A percentile compares a stretch with the other conserved stretches of the same genome.
These are phyloP conservation scores for Rhododendron griersonianum DNA, from an alignment of 148 eudicot species.

Conservation along the genomic window DNA sequence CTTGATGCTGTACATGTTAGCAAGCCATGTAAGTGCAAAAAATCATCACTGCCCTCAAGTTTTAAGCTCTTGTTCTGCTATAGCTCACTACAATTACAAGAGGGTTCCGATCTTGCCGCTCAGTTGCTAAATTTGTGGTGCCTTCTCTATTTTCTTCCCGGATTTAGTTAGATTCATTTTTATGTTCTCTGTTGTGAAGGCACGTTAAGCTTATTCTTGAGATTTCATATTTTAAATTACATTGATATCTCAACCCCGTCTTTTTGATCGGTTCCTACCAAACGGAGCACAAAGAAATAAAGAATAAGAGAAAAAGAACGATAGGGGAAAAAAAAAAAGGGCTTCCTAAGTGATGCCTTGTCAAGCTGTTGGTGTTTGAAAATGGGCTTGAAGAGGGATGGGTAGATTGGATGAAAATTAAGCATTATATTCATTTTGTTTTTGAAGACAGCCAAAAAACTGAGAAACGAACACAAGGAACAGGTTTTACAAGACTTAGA, in stretches of 20 bases:
- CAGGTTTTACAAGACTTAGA: too few relatives aligned
- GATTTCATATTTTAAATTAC: background rate
- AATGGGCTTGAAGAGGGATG: background rate
- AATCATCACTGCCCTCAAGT: background rate
- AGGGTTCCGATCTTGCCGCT: background rate
- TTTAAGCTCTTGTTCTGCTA: background rate
- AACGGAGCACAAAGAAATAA: background rate
- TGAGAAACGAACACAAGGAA: background rate
- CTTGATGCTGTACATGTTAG: conserved; percentile 59
- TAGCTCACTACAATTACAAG: background rate
- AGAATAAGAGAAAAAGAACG: background rate
- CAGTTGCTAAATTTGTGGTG: background rate
- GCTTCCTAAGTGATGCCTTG: background rate
- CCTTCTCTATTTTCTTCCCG: background rate
- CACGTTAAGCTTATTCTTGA: background rate
- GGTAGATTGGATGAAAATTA: background rate
- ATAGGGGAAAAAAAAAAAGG: background rate
- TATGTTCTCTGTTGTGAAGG: background rate
- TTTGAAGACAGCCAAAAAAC: background rate
- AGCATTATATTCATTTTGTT: background rate
- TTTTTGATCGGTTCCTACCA: background rate
- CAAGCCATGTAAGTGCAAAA: conserved; percentile 57
- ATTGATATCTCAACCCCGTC: background rate
- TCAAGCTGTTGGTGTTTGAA: background rate
- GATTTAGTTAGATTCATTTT: background rate